These are phyloP conservation scores for Spiromastix sp. DNA, from an alignment of 2,329 filamentous ascomycete genomes.

Conservation along the genomic window DNA sequence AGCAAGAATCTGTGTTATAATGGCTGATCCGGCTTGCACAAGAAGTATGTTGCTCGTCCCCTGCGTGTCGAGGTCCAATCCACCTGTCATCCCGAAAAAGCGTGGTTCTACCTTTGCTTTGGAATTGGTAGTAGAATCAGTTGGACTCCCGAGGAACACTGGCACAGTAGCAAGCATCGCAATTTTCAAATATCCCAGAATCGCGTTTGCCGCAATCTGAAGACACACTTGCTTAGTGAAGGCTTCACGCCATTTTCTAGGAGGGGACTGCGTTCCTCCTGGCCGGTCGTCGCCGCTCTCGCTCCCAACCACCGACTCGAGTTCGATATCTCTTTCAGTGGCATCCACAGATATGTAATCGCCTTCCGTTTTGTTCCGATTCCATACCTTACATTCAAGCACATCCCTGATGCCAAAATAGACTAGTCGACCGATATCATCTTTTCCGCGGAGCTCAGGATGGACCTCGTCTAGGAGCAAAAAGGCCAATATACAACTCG, in stretches of 20 bases:
- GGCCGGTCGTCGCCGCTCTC: neutral
- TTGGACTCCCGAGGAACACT: slow-evolving; percentile 1
- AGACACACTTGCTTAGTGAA: slow-evolving; percentile 6
- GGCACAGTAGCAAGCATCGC: slow-evolving; percentile 6
- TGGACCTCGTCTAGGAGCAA: slow-evolving; percentile 8
- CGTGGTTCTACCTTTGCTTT: neutral
- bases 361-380: neutral
- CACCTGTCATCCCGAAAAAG: slow-evolving; percentile 7
- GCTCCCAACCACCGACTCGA: neutral
- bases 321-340: neutral
- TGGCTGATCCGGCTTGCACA: slow-evolving; percentile 6
- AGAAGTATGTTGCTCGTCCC: slow-evolving; percentile 6
- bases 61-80: too few species aligned
- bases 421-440: slow-evolving; percentile 1
- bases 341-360: neutral
- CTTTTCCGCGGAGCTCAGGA: slow-evolving; percentile 2
- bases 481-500: slow-evolving; percentile 3
- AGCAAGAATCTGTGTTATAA: slow-evolving; percentile 3
- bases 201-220: slow-evolving; percentile 6
- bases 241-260: neutral
- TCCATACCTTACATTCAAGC: neutral
- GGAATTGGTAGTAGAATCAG: neutral
- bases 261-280: neutral
- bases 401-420: neutral
- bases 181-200: slow-evolving; percentile 8